Conservation (phyloP, 2,329 filamentous ascomycete species). For the Hymenoscyphus salicellus region DNA sequence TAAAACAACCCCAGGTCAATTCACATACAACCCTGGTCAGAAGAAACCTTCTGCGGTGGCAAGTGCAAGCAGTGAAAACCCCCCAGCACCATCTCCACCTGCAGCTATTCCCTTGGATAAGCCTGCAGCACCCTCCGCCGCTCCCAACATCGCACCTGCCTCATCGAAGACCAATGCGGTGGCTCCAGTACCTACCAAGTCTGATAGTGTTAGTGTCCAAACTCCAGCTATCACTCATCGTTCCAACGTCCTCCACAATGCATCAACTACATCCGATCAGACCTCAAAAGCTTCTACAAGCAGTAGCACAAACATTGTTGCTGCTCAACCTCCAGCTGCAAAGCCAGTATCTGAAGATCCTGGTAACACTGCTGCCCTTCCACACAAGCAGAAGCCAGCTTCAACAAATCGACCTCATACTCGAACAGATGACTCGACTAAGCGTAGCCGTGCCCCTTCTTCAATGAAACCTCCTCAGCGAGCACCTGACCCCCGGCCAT, state of each 20-base stretch:
- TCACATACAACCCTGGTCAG: background rate
- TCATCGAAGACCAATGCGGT: background rate
- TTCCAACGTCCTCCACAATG: background rate
- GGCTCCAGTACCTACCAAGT: background rate
- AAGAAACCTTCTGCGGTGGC: background rate
- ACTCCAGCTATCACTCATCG: background rate
- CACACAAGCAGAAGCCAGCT: background rate
- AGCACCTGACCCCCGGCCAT: background rate
- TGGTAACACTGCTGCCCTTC: background rate
- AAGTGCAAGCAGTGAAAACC: background rate
- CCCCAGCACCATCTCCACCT: background rate
- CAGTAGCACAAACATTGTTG: background rate
- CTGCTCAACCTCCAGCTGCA: background rate
- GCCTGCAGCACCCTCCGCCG: background rate
- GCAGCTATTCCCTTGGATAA: background rate
- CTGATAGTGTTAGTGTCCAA: background rate
- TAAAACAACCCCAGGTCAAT: slow-evolving; percentile 1
- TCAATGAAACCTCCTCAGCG: background rate
- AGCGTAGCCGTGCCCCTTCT: background rate
- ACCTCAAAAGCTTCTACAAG: background rate
- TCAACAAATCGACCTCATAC: background rate
- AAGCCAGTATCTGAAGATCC: background rate
- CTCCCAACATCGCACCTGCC: background rate
- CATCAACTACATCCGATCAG: background rate
- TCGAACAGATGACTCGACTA: background rate